A percentile compares a stretch with the other conserved stretches of the same genome.
Conservation (phyloP, 2,329 filamentous ascomycete genomes). For the Fusarium sp. region DNA sequence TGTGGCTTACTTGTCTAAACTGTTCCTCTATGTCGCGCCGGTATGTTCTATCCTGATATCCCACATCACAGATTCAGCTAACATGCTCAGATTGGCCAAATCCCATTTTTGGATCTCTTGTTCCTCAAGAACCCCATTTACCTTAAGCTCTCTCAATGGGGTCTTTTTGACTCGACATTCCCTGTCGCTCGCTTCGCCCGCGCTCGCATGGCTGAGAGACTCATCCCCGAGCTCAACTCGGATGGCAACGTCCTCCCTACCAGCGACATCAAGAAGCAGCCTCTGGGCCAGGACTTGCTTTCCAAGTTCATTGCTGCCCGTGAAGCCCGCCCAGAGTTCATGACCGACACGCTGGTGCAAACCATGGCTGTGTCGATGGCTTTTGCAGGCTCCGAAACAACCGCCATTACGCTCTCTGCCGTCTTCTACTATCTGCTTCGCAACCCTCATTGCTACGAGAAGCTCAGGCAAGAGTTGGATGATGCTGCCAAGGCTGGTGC, state of each 20-base stretch:
- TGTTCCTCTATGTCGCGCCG: slow-evolving; percentile 81
- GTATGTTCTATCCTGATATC: slow-evolving; percentile 54
- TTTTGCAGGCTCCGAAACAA: slow-evolving; percentile 85
- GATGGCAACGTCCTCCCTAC: slow-evolving; percentile 51
- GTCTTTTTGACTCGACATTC: slow-evolving; percentile 78
- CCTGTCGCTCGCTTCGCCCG: slow-evolving; percentile 82
- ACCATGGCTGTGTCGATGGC: slow-evolving; percentile 82
- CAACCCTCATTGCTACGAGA: slow-evolving; percentile 68
- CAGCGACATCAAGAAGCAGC: slow-evolving; percentile 53
- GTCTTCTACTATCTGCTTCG: slow-evolving; percentile 84
- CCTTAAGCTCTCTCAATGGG: slow-evolving; percentile 77
- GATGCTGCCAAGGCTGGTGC: slow-evolving; percentile 66
- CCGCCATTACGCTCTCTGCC: slow-evolving; percentile 79
- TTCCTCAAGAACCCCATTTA: slow-evolving; percentile 83
- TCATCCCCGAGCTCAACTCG: slow-evolving; percentile 60
- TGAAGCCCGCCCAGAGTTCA: slow-evolving; percentile 78
- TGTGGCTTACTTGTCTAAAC: slow-evolving; percentile 72
- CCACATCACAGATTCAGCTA: background rate
- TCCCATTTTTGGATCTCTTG: slow-evolving; percentile 78
- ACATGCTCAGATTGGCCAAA: slow-evolving; percentile 75
- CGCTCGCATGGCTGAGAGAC: slow-evolving; percentile 76
- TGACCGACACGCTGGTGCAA: slow-evolving; percentile 79
- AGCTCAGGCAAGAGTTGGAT: slow-evolving; percentile 76
- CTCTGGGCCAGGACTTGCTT: slow-evolving; percentile 72
- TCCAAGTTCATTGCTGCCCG: slow-evolving; percentile 81